Evolutionary conservation across 2,329 filamentous ascomycete species (phyloP), one percentile per base, ranked within the genome.

Genomic region (Mollisiaceae sp.): DNA sequence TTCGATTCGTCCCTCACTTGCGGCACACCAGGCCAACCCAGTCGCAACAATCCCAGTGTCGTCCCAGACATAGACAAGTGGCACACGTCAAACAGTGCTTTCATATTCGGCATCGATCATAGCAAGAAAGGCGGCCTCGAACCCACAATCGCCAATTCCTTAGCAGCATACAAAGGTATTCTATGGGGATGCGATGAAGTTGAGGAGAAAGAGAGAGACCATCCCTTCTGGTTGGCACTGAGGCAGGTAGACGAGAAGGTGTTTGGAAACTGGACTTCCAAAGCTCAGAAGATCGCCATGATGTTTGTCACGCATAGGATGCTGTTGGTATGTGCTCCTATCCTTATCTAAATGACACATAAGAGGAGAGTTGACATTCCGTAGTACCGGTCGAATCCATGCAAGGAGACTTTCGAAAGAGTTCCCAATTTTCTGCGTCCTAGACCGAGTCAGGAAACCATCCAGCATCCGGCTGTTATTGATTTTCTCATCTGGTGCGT

Each of bases 21-120:
- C 24, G 45, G 45, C n/a, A 50, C 45, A 22, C 45, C 45, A 50
- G 45, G 45, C n/a, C 45, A 50, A 22, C 45, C 45, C 12, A 22
- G n/a, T n/a, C n/a, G 11, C 45, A 22, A 6, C n/a, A 50, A 11
- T 9, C 24, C 45, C 2, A 45, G 2, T 3, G 45, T 50, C n/a
- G 45, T 50, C 12, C 45, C 45, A 4, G 45, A 50, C 12, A 50
- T 50, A n/a, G 45, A 50, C 6, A 50, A 50, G n/a, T 50, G 45
- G 45, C n/a, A 22, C n/a, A 50, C 45, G 2, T 50, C 45, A 12
- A 50, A 50, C 20, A 50, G 12, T 14, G 45, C 45, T 8, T 50
- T 50, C 45, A 24, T 50, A n/a, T 50, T 50, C 45, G 45, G 45
- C 8, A 50, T 50, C n/a, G n/a, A 50, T n/a, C 4, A 8, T 14